phyloP scores from a whole-genome alignment of 2,329 filamentous ascomycete species.

The Phyllosticta capitalensis region DNA sequence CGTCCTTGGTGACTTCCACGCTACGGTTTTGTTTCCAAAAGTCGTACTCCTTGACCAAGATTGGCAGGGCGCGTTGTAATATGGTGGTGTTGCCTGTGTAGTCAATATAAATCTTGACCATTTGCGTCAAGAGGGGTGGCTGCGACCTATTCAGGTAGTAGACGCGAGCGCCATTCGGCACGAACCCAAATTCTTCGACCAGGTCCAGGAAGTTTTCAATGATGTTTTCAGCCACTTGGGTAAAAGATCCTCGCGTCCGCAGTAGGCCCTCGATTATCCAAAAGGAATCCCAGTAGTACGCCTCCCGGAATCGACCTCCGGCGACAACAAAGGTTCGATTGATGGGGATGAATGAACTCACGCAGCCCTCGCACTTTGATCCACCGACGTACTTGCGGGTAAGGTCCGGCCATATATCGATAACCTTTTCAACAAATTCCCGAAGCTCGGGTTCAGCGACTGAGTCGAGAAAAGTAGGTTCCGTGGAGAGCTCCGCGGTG shows the following conservation, averaged over 20 bases:
- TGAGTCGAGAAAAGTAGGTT: conserved; percentile 47
- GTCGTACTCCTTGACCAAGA: conserved; percentile 53
- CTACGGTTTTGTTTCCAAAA: conserved; percentile 56
- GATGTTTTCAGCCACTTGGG: conserved; percentile 54
- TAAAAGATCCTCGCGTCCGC: conserved; percentile 54
- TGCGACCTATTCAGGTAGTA: conserved; percentile 63
- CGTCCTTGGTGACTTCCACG: conserved; percentile 39
- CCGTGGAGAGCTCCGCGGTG: conserved; percentile 41
- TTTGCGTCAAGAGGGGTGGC: conserved; percentile 55
- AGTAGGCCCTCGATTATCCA: conserved; percentile 59
- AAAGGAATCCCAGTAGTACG: conserved; percentile 64
- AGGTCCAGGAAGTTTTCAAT: conserved; percentile 63
- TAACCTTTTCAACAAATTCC: conserved; percentile 54
- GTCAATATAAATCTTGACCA: conserved; percentile 56
- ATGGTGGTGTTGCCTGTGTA: conserved; percentile 55
- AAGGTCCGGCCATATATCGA: conserved; percentile 60
- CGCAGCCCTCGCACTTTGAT: conserved; percentile 49
- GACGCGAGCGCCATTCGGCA: conserved; percentile 57
- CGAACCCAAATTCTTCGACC: conserved; percentile 54
- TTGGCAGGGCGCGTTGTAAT: conserved; percentile 50
- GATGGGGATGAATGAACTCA: conserved; percentile 55
- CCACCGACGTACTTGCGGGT: conserved; percentile 48
- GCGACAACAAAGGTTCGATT: conserved; percentile 62
- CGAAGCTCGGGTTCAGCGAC: conserved; percentile 49
- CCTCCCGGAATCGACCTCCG: conserved; percentile 60